Conservation (phyloP, 2,329 filamentous ascomycete species). For the Pseudocercospora vitis region DNA sequence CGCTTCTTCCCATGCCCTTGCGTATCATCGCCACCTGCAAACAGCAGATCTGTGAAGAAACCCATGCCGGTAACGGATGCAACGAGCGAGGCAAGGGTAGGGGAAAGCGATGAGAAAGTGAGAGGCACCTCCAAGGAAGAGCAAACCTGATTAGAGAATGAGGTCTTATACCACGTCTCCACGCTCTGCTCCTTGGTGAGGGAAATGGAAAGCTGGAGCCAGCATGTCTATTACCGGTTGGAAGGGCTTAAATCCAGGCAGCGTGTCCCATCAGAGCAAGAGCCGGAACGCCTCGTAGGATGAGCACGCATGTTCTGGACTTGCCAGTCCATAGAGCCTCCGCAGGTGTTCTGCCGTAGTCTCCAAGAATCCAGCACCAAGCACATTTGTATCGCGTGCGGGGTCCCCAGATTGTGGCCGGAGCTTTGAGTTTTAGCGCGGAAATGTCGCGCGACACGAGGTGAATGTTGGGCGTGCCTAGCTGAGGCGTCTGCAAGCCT, state of each 20-base stretch:
- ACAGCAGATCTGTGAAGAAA: constrained; percentile 1
- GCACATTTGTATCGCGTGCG: background rate
- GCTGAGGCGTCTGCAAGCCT: background rate
- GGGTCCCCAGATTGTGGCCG: constrained; percentile 3
- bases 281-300: background rate
- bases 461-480: background rate
- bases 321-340: background rate
- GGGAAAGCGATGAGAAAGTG: background rate
- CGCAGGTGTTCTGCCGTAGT: background rate
- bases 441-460: background rate
- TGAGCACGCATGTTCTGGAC: background rate
- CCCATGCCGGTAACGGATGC: background rate
- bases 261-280: background rate
- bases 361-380: constrained; percentile 1
- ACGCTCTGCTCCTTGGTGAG: background rate
- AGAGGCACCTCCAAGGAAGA: background rate
- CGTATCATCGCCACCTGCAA: background rate
- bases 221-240: background rate
- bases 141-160: background rate
- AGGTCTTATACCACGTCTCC: constrained; percentile 3
- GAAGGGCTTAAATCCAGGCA: background rate
- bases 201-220: background rate
- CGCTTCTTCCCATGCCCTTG: constrained; percentile 6
- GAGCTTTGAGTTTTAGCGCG: background rate
- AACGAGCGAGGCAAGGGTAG: background rate